Evolutionary conservation across 2,329 filamentous ascomycete genomes (phyloP), one percentile per base, ranked within the genome.

Genomic region (Epichloe hybrida): DNA sequence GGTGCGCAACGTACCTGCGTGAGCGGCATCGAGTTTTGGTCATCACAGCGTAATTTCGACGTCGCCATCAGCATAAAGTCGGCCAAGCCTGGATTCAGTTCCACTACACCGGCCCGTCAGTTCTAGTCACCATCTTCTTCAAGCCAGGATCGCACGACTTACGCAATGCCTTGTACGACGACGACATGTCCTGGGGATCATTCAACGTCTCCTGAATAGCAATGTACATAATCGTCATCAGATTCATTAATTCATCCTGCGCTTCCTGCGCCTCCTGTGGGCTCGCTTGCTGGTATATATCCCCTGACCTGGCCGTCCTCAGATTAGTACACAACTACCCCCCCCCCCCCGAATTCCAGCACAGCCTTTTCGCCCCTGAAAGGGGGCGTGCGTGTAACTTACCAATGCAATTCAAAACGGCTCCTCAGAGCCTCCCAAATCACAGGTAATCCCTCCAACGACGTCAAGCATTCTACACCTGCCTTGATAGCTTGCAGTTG

Each of bases 11-110:
- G 20, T 73, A 85, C 71, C 74, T 84, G 75, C 57, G 80, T 80
- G 53, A 86, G 77, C 50, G 73, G 84, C 63, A 75, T 73, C 55
- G 68, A 60, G 15, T 68, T 81, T 60, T 78, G 79, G 69, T 76
- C 86, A 62, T 88, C 83, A 84, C 85, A 90, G 50, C 86, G 77
- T 51, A 88, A 67, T 58, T 79, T 83, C 4, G 82, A 79, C 35
- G 81, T 80, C 17, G 80, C 76, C 46, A 83, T 79, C 34, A 90
- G 77, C 64, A 95, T 75, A 51, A 84, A 83, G 46, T 85, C 76
- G 17, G 90, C 74, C 46, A 95, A 66, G 50, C 78, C 78, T 1
- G 88, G 87, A 23, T 81, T 72, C 48, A 88, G 66, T 9, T 70
- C 70, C 53, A 79, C 77, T 77, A 20, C n/a, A 13, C 6, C 6